Percentiles rank a stretch among this genome's conserved stretches.
These are phyloP conservation scores for Pythium myriotylum DNA, from an alignment of 352 stramenopile species.

Conservation along the genomic window DNA sequence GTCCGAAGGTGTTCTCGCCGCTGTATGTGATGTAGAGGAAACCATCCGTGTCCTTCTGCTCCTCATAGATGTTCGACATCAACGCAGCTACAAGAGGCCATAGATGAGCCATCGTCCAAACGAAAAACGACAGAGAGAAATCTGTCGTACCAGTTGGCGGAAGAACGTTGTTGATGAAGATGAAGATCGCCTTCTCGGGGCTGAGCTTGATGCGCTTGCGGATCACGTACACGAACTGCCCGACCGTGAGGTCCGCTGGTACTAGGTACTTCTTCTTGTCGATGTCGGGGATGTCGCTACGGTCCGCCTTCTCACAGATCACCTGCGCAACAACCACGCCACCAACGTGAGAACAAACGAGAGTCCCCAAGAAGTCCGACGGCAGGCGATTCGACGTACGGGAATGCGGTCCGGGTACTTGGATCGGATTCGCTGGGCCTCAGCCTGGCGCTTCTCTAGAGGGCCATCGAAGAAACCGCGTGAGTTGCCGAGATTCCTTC, in stretches of 20 bases:
- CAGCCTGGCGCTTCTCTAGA: slow-evolving; percentile 95
- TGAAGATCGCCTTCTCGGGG: slow-evolving; percentile 97
- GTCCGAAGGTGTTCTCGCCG: slow-evolving; percentile 99
- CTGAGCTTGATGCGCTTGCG: slow-evolving; percentile 99
- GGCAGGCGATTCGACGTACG: slow-evolving; percentile 45
- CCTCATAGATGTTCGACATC: slow-evolving; percentile 99
- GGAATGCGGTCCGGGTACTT: slow-evolving; percentile 99
- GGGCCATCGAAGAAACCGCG: slow-evolving; percentile 4
- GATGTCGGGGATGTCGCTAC: slow-evolving; percentile 99
- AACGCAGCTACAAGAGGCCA: slow-evolving; percentile 76
- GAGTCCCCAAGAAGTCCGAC: too few species aligned
- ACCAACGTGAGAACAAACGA: too few species aligned
- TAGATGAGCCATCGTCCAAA: not conserved
- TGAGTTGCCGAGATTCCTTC: not conserved
- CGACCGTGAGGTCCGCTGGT: slow-evolving; percentile 95
- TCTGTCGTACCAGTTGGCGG: slow-evolving; percentile 89
- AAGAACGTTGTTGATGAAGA: slow-evolving; percentile 99
- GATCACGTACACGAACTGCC: slow-evolving; percentile 99
- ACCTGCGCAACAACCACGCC: slow-evolving; percentile 40
- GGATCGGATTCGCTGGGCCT: slow-evolving; percentile 97
- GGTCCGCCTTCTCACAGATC: slow-evolving; percentile 95
- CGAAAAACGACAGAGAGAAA: not conserved
- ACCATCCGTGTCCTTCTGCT: slow-evolving; percentile 98
- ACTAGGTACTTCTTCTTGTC: slow-evolving; percentile 99
- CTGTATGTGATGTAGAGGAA: slow-evolving; percentile 99